Evolutionary conservation across 2,329 filamentous ascomycete species (phyloP), one percentile per base, ranked within the genome.

Genomic region (Hypomyces perniciosus): DNA sequence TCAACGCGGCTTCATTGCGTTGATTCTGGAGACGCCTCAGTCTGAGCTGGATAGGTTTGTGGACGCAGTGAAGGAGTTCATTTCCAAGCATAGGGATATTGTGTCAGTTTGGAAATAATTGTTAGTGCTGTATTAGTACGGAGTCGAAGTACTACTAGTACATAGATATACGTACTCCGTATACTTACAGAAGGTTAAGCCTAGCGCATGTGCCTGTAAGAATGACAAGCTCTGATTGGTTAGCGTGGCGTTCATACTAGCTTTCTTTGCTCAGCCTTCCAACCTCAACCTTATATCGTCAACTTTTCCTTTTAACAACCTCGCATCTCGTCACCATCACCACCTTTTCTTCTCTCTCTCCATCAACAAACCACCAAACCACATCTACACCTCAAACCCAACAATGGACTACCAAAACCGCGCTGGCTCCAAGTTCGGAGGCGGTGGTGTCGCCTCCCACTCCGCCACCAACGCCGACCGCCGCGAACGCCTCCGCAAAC

Each of bases 351-450:
- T 3, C 28, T 43, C n/a, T 13, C 48, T 41, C 44, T 8, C 7
- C 33, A 40, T 33, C 33, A 43, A 7, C 44, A 37, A 41, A 27
- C 43, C 48, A n/a, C 30, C 42, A 37, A 10, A 8, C 38, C 35
- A 37, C 7, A 13, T 10, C 8, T 10, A n/a, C 5, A 8, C 8
- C 9, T 20, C 5, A 48, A 34, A 37, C 9, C 20, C 6, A 26
- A 51, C 30, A 52, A 85, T 86, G 83, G 83, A 86, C 66, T 86
- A 85, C 66, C 80, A 96, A 77, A 96, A 97, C 70, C 89, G 92
- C 63, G 91, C 89, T 56, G 93, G 93, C 65, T 96, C 90, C 70
- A 97, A 97, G 71, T 97, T 97, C 70, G 93, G 93, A 67, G 93
- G 93, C 66, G 93, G 93, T 63, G 93, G 93, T 70, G 91, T 97